Evolutionary conservation across 2,329 filamentous ascomycete species (phyloP), one percentile per base, ranked within the genome.

Genomic region (Diaporthe capsici): DNA sequence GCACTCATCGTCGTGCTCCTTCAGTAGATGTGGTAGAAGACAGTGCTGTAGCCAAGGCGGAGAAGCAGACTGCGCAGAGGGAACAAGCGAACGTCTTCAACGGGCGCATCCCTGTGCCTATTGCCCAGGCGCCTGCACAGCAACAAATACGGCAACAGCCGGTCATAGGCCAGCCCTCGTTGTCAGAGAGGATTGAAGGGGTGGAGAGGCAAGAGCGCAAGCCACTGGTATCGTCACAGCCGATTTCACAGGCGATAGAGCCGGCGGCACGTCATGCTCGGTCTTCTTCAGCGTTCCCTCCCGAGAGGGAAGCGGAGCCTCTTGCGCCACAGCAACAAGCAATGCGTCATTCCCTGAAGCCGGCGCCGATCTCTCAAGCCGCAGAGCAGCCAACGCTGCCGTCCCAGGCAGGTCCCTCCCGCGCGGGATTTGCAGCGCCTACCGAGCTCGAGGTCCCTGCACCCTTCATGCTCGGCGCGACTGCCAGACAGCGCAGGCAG

Each of bases 21-120:
- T 86, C 88, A 75, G 85, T 88, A 71, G 88, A 90, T 25, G 80
- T 84, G 53, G 82, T 85, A 39, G 84, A 85, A 68, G 90, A 91
- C 71, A 80, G 84, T n/a, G 78, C 84, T 10, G 81, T 84, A 51
- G 77, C 85, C 67, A 90, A 90, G 81, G 80, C 85, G 71, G 89
- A 91, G 72, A 81, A 84, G 42, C 80, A 82, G 72, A 76, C 77
- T 9, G 78, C 82, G 47, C 80, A 82, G 63, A 78, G 74, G 22
- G 70, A 76, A 67, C 78, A 75, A 68, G 77, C 78, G 68, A 68
- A 71, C 5, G 81, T 81, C 13, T 75, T 76, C 73, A 76, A 76
- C n/a, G 74, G 73, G 80, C 82, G 81, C 76, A 79, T 83, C 20
- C 79, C 80, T 12, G 78, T 81, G 28, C 81, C 82, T 15, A 82